These are phyloP conservation scores for Fraxinus greggii DNA, from an alignment of 305 asterid genomes.

Conservation along the genomic window DNA sequence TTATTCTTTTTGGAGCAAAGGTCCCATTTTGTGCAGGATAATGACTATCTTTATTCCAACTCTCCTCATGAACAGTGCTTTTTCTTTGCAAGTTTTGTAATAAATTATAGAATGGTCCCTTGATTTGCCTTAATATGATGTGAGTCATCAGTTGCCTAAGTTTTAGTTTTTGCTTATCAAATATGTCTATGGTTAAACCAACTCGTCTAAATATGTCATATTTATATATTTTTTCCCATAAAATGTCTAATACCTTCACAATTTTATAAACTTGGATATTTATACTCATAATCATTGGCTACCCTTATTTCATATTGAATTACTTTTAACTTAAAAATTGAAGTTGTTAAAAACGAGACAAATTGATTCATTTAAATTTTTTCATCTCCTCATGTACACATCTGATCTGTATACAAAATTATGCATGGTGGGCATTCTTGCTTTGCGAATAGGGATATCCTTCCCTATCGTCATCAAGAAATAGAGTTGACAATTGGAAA, in stretches of 20 bases:
- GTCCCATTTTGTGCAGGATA: constrained; percentile 33
- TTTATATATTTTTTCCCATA: too few species aligned
- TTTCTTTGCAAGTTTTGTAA: background rate
- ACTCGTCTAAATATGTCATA: background rate
- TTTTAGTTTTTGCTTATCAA: background rate
- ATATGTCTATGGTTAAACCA: background rate
- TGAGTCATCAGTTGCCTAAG: constrained; percentile 17
- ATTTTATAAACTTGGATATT: background rate
- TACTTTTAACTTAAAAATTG: background rate
- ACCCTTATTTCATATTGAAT: background rate
- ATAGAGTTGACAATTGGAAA: too few species aligned
- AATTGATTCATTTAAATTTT: too few species aligned
- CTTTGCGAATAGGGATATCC: too few species aligned
- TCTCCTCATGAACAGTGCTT: constrained; percentile 10
- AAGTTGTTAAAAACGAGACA: background rate
- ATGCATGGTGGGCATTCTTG: too few species aligned
- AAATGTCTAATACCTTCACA: too few species aligned
- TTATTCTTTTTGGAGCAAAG: constrained; percentile 30
- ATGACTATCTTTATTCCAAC: constrained; percentile 31
- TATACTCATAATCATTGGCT: background rate
- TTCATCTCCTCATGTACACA: too few species aligned
- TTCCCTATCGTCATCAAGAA: too few species aligned
- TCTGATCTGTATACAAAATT: too few species aligned
- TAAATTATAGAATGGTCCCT: constrained; percentile 15
- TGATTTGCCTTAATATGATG: constrained; percentile 16